phyloP scores from a whole-genome alignment of 2,329 filamentous ascomycete species.

The Arthrobotrys sphaeroides region DNA sequence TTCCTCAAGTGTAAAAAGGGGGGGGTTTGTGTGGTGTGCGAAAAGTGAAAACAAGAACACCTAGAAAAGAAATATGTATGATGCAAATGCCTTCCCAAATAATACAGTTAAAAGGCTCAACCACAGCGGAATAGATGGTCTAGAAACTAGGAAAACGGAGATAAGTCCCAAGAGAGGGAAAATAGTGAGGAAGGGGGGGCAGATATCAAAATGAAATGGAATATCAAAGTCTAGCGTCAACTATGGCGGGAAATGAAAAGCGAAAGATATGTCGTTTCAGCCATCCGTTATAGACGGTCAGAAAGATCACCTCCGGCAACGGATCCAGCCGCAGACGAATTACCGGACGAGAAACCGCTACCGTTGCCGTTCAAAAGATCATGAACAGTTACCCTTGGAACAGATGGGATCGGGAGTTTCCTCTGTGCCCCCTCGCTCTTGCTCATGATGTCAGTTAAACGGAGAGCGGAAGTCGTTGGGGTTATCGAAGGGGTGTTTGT shows the following conservation, averaged over 20 bases:
- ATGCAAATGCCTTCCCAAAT: slow-evolving; percentile 32
- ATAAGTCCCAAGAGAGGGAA: background rate
- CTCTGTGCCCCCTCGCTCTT: slow-evolving; percentile 85
- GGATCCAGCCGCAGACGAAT: slow-evolving; percentile 80
- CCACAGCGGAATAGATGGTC: background rate
- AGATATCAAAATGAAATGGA: background rate
- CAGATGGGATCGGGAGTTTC: slow-evolving; percentile 88
- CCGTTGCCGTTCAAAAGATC: slow-evolving; percentile 76
- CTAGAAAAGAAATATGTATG: background rate
- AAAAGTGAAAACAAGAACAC: slow-evolving; percentile 16
- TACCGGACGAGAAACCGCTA: slow-evolving; percentile 73
- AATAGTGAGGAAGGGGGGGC: background rate
- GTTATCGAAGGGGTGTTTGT: slow-evolving; percentile 51
- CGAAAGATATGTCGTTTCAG: background rate
- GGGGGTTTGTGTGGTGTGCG: background rate
- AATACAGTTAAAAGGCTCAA: slow-evolving; percentile 21
- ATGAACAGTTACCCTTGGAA: slow-evolving; percentile 87
- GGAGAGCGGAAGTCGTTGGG: slow-evolving; percentile 70
- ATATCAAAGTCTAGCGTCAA: background rate
- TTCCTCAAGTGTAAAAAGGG: background rate
- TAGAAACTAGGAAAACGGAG: background rate
- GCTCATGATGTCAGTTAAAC: slow-evolving; percentile 91
- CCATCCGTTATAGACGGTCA: slow-evolving; percentile 64
- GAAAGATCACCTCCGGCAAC: slow-evolving; percentile 76
- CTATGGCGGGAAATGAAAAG: background rate